phyloP scores from a whole-genome alignment of 2,329 filamentous ascomycete genomes.

The Xylaria hypoxylon region DNA sequence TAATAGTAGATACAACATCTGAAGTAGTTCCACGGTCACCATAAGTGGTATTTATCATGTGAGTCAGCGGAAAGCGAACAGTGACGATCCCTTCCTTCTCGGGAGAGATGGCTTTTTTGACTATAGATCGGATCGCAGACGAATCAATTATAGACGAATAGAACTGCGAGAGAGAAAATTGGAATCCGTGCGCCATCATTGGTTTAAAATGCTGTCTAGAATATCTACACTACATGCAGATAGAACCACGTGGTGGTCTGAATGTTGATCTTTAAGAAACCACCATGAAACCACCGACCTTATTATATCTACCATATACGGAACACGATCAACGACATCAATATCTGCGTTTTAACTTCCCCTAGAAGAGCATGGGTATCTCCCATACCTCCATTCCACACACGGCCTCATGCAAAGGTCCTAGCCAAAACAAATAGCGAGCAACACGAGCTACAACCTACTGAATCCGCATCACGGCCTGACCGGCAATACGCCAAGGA shows the following conservation, averaged over 20 bases:
- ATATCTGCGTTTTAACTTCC: neutral
- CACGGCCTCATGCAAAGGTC: too few relatives aligned
- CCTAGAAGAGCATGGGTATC: neutral
- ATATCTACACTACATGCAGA: neutral
- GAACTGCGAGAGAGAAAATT: neutral
- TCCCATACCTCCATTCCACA: neutral
- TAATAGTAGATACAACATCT: too few relatives aligned
- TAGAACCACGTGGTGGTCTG: constrained; percentile 1
- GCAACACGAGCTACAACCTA: neutral
- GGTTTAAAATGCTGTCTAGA: too few relatives aligned
- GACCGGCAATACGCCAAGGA: too few relatives aligned
- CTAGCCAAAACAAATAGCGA: neutral
- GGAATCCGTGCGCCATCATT: neutral
- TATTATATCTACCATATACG: neutral
- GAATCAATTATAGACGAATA: neutral
- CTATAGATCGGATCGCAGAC: constrained; percentile 12
- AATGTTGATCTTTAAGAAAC: neutral
- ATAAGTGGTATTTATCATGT: neutral
- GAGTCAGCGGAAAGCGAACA: neutral
- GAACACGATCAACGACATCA: neutral
- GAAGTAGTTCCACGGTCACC: neutral
- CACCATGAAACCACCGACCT: neutral
- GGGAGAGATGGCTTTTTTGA: neutral
- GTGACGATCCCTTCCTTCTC: constrained; percentile 21
- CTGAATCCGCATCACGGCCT: too few relatives aligned